Percentiles rank a stretch among this genome's conserved stretches.
Conservation (phyloP, 176 grass and related monocot genomes). For the Elaeis guineensis region DNA sequence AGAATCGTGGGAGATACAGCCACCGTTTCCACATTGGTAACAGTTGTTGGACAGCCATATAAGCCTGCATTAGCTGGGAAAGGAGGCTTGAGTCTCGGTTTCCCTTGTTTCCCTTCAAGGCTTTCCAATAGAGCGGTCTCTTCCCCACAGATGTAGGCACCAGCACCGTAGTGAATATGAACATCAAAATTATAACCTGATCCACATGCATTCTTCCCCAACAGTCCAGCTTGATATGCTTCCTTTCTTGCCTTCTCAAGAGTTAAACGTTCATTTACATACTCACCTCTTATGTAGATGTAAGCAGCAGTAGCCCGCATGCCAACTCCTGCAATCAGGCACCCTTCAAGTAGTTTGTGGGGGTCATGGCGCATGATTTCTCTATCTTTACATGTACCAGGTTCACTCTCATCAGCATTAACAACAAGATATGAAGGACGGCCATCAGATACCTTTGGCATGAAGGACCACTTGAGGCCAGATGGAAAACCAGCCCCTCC, state of each 20-base stretch:
- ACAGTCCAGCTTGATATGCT: slow-evolving; percentile 14
- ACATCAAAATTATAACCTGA: slow-evolving; percentile 12
- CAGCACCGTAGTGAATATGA: slow-evolving; percentile 7
- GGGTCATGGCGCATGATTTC: slow-evolving; percentile 19
- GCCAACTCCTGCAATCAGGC: slow-evolving; percentile 11
- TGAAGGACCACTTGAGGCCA: slow-evolving; percentile 13
- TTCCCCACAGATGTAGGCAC: slow-evolving; percentile 11
- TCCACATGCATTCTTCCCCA: slow-evolving; percentile 17
- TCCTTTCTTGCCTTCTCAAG: slow-evolving; percentile 16
- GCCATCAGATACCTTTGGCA: slow-evolving; percentile 13
- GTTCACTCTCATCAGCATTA: slow-evolving; percentile 18
- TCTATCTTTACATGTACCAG: slow-evolving; percentile 11
- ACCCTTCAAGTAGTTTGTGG: slow-evolving; percentile 11
- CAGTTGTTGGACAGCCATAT: slow-evolving; percentile 12
- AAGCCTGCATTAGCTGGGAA: slow-evolving; percentile 8
- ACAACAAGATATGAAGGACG: slow-evolving; percentile 11
- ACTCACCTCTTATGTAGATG: slow-evolving; percentile 13
- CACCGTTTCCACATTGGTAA: slow-evolving; percentile 16
- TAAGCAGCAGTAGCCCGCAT: slow-evolving; percentile 14
- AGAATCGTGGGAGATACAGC: slow-evolving; percentile 15
- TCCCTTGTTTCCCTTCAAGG: slow-evolving; percentile 15
- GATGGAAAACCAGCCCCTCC: slow-evolving; percentile 14
- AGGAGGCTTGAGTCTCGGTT: slow-evolving; percentile 11
- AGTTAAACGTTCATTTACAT: slow-evolving; percentile 5
- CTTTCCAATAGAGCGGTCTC: slow-evolving; percentile 9